Conservation (phyloP, 768 basidiomycete genomes). For the Russula lepida region DNA sequence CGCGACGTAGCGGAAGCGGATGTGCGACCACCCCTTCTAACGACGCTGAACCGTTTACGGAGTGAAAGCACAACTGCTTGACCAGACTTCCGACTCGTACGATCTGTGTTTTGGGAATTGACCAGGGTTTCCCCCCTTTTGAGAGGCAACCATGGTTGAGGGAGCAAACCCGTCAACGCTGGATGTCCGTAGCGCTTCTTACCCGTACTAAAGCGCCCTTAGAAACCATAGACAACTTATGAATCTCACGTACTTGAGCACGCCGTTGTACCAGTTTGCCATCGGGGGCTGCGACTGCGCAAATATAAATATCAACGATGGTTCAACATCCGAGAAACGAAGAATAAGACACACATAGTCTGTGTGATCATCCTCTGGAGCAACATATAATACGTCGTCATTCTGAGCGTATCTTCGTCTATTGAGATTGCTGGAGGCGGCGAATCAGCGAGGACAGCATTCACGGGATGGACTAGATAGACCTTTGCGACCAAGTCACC, state of each 20-base stretch:
- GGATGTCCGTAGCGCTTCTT: slow-evolving; percentile 93
- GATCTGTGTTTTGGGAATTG: slow-evolving; percentile 40
- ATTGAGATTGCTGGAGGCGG: slow-evolving; percentile 57
- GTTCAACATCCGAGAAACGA: not conserved
- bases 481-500: slow-evolving; percentile 87
- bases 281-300: slow-evolving; percentile 89
- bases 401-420: slow-evolving; percentile 85
- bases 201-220: slow-evolving; percentile 55
- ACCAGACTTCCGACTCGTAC: slow-evolving; percentile 31
- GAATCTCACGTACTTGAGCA: slow-evolving; percentile 60
- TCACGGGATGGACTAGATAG: slow-evolving; percentile 16
- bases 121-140: slow-evolving; percentile 74
- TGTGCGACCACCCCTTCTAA: slow-evolving; percentile 31
- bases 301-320: slow-evolving; percentile 17
- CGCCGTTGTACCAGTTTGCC: slow-evolving; percentile 90
- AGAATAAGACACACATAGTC: slow-evolving; percentile 57
- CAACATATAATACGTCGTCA: slow-evolving; percentile 91
- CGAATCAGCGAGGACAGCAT: not conserved
- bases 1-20: not conserved
- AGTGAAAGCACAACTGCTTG: slow-evolving; percentile 78
- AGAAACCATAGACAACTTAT: not conserved
- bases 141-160: slow-evolving; percentile 89
- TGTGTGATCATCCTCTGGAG: slow-evolving; percentile 86
- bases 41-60: slow-evolving; percentile 56
- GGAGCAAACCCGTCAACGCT: slow-evolving; percentile 86